Conservation (phyloP, 176 grass and related monocot genomes). For the Hyparrhenia diplandra region DNA sequence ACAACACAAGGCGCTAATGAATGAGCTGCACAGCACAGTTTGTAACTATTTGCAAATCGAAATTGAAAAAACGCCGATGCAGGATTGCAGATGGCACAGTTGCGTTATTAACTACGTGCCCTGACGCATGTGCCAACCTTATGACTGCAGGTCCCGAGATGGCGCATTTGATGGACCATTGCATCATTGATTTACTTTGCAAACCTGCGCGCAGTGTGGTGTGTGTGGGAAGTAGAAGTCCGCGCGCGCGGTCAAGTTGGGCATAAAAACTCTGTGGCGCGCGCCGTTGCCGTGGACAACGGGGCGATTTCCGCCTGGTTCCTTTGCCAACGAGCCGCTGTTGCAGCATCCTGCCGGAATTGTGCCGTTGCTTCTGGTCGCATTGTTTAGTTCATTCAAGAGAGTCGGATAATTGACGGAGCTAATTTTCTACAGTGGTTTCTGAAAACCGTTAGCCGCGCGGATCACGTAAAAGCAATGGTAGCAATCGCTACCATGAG, state of each 20-base stretch:
- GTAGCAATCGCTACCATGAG: too few species aligned
- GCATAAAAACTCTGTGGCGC: background rate
- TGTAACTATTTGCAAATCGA: background rate
- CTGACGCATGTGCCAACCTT: background rate
- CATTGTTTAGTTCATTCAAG: too few species aligned
- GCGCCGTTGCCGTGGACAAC: conserved; percentile 23
- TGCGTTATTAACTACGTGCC: background rate
- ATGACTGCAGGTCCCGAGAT: background rate
- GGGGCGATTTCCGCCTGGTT: background rate
- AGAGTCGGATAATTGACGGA: too few species aligned
- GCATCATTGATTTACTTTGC: background rate
- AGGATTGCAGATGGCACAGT: background rate
- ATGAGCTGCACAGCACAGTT: conserved; percentile 3
- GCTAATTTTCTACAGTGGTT: too few species aligned
- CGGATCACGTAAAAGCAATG: background rate
- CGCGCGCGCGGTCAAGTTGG: background rate
- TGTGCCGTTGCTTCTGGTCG: conserved; percentile 11
- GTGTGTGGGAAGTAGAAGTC: background rate
- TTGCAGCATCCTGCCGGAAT: conserved; percentile 29
- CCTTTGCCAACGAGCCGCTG: background rate
- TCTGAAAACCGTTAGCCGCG: too few species aligned
- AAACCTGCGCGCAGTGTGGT: too few species aligned
- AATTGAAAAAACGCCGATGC: too few species aligned
- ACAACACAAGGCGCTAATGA: background rate
- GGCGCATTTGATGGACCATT: background rate